Conservation (phyloP, 768 basidiomycete genomes). For the Rubroboletus pulcherrimus region DNA sequence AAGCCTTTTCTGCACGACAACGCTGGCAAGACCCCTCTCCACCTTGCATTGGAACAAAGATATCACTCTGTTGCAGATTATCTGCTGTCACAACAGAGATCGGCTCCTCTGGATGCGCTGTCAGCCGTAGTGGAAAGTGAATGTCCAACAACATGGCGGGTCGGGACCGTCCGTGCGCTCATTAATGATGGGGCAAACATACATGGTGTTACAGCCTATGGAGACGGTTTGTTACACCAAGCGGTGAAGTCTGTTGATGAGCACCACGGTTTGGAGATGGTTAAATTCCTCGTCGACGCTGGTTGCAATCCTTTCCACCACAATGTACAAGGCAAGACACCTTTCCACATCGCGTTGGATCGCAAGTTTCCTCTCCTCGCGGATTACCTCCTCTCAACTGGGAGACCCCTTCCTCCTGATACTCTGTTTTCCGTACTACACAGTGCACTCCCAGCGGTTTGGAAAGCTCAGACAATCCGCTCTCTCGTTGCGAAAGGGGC, state of each 20-base stretch:
- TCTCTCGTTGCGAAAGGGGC: neutral
- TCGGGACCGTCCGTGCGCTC: neutral
- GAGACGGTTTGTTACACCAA: neutral
- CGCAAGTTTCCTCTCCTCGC: neutral
- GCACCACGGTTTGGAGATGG: neutral
- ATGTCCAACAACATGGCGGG: neutral
- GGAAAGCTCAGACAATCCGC: neutral
- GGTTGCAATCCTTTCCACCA: conserved; percentile 4
- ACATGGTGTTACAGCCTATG: neutral
- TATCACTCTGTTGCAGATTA: neutral
- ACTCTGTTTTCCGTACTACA: neutral
- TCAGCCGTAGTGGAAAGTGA: neutral
- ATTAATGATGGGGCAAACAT: neutral
- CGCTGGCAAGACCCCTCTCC: neutral
- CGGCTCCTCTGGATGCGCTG: neutral
- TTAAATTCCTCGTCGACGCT: neutral
- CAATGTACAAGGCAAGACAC: neutral
- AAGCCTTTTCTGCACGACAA: neutral
- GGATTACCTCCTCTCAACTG: neutral
- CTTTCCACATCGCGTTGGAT: conserved; percentile 8
- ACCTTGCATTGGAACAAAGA: neutral
- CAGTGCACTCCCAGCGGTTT: neutral
- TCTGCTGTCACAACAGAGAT: neutral
- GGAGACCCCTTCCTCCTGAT: neutral
- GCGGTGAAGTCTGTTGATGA: neutral